Conservation (phyloP, 306 rosid genomes). For the Alnus rubra region DNA sequence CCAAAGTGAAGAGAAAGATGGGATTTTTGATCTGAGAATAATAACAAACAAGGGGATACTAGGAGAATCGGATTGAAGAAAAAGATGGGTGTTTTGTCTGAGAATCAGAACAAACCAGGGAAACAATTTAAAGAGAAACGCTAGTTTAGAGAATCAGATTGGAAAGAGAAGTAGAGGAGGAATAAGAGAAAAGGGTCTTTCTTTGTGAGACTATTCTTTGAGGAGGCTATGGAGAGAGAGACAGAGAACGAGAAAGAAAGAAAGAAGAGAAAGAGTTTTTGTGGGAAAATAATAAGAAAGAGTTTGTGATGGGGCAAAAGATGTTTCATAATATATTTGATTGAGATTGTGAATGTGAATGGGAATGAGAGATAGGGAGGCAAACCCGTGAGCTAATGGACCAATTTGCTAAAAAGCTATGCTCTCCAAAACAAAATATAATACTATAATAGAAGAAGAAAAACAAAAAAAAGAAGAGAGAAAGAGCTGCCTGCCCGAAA, state of each 20-base stretch:
- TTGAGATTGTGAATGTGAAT: slow-evolving; percentile 4
- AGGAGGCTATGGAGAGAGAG: slow-evolving; percentile 31
- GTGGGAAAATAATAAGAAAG: slow-evolving; percentile 37
- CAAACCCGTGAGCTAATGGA: slow-evolving; percentile 11
- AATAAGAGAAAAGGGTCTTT: slow-evolving; percentile 71
- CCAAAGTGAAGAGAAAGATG: slow-evolving; percentile 19
- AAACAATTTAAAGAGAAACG: slow-evolving; percentile 2
- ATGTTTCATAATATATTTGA: slow-evolving; percentile 29
- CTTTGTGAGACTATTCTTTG: slow-evolving; percentile 12
- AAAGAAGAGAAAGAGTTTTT: slow-evolving; percentile 17
- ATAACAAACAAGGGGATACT: slow-evolving; percentile 16
- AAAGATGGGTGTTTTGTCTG: slow-evolving; percentile 27
- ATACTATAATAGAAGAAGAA: neutral
- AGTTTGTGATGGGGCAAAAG: slow-evolving; percentile 17
- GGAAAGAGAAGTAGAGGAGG: slow-evolving; percentile 32
- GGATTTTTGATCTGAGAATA: slow-evolving; percentile 26
- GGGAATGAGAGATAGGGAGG: neutral
- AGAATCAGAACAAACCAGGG: slow-evolving; percentile 35
- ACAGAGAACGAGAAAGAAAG: slow-evolving; percentile 12
- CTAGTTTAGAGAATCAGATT: slow-evolving; percentile 24
- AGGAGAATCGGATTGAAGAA: slow-evolving; percentile 23
- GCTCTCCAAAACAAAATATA: neutral
- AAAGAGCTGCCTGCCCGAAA: slow-evolving; percentile 77
- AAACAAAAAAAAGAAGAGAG: neutral
- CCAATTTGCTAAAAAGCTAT: slow-evolving; percentile 34